phyloP scores from a whole-genome alignment of 2,329 filamentous ascomycete species.

The Pyrenophora seminiperda region DNA sequence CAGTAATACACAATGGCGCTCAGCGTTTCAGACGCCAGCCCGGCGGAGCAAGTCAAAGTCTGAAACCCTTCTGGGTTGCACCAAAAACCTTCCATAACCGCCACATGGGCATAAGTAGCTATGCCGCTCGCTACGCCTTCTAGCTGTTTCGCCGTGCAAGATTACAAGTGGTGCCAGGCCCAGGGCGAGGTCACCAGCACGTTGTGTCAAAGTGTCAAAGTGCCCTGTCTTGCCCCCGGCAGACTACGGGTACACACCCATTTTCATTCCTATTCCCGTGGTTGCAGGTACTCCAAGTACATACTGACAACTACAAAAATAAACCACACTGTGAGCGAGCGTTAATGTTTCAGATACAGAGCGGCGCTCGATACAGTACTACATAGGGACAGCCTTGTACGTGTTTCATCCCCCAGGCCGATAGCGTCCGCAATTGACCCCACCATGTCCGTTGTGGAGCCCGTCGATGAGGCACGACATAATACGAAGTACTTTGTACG shows the following conservation, averaged over 20 bases:
- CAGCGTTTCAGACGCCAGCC: slow-evolving; percentile 38
- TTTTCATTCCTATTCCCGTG: too few species aligned
- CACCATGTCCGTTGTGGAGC: slow-evolving; percentile 3
- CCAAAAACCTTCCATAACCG: slow-evolving; percentile 24
- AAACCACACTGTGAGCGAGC: not conserved
- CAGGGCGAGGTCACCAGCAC: not conserved
- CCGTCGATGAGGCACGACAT: slow-evolving; percentile 5
- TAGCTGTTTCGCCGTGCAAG: slow-evolving; percentile 4
- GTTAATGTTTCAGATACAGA: slow-evolving; percentile 2
- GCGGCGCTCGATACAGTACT: slow-evolving; percentile 4
- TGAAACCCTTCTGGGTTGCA: slow-evolving; percentile 39
- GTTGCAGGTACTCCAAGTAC: not conserved
- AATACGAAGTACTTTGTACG: too few species aligned
- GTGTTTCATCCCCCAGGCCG: slow-evolving; percentile 12
- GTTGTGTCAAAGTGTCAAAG: slow-evolving; percentile 7
- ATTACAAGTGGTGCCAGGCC: not conserved
- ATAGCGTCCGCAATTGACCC: slow-evolving; percentile 1
- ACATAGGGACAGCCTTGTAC: not conserved
- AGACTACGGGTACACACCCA: not conserved
- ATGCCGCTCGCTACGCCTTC: slow-evolving; percentile 3
- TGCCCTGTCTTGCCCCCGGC: not conserved
- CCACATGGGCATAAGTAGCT: slow-evolving; percentile 15
- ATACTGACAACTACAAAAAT: not conserved
- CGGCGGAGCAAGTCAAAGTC: slow-evolving; percentile 24
- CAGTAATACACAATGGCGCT: slow-evolving; percentile 10